A percentile compares a stretch with the other conserved stretches of the same genome.
Conservation (phyloP, 1,284 basidiomycete species). For the Naganishia sp. region DNA sequence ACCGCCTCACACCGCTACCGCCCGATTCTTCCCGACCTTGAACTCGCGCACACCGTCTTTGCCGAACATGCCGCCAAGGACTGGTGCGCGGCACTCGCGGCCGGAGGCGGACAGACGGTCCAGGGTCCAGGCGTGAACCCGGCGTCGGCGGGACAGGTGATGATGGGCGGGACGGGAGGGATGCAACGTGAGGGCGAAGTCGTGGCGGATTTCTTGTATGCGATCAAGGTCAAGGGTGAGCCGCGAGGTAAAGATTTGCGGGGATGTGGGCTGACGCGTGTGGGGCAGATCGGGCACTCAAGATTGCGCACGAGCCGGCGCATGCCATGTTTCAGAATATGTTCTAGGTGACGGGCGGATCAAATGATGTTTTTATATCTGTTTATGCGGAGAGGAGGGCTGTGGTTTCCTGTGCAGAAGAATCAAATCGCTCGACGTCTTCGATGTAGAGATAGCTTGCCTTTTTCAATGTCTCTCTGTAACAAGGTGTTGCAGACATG, state of each 20-base stretch:
- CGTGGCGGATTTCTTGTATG: constrained; percentile 31
- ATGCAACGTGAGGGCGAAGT: constrained; percentile 34
- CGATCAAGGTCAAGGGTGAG: constrained; percentile 32
- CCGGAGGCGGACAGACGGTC: constrained; percentile 31
- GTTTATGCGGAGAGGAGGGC: no score
- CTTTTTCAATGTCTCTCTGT: no score
- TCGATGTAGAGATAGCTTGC: no score
- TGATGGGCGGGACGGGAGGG: constrained; percentile 33
- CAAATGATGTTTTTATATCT: no score
- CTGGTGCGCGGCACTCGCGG: constrained; percentile 31
- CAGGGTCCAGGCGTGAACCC: constrained; percentile 33
- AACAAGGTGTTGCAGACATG: no score
- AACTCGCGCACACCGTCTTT: constrained; percentile 29
- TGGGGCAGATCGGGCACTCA: constrained; percentile 13
- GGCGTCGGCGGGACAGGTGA: constrained; percentile 32
- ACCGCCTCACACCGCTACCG: constrained; percentile 11
- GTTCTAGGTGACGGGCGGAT: constrained; percentile 5
- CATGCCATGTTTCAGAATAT: constrained; percentile 29
- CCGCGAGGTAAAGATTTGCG: background rate
- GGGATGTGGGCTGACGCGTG: background rate
- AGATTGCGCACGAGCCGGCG: constrained; percentile 25
- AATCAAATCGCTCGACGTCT: no score
- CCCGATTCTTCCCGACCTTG: constrained; percentile 30
- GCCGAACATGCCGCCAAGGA: constrained; percentile 24
- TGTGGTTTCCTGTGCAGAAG: no score